These are phyloP conservation scores for Falciphora oryzae DNA, from an alignment of 2,329 filamentous ascomycete genomes.

Conservation along the genomic window DNA sequence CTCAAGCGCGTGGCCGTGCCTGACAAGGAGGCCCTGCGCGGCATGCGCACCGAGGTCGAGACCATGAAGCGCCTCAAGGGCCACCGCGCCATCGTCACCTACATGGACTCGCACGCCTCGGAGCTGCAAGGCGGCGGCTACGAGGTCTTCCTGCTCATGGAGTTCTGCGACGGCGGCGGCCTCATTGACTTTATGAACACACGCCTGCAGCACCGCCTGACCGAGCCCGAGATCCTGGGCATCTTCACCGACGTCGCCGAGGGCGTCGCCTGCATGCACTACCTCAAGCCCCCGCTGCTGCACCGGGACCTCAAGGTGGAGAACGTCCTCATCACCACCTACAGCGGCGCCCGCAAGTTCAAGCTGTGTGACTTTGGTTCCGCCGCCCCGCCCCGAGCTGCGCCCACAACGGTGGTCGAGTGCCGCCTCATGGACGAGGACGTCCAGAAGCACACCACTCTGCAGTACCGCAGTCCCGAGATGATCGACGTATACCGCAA, in stretches of 20 bases:
- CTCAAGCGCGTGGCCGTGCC: slow-evolving; percentile 94
- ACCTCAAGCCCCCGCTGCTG: slow-evolving; percentile 85
- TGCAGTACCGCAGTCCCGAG: slow-evolving; percentile 96
- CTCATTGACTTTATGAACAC: slow-evolving; percentile 99
- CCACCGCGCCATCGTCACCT: slow-evolving; percentile 92
- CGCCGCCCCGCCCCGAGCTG: slow-evolving; percentile 73
- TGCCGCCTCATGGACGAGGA: slow-evolving; percentile 94
- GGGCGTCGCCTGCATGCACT: slow-evolving; percentile 98
- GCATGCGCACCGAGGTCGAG: slow-evolving; percentile 97
- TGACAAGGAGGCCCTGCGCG: slow-evolving; percentile 88
- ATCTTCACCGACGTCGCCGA: slow-evolving; percentile 96
- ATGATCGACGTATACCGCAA: slow-evolving; percentile 99
- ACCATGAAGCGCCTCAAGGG: slow-evolving; percentile 99
- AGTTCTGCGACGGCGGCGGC: slow-evolving; percentile 90
- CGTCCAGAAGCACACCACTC: slow-evolving; percentile 90
- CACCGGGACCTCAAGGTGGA: slow-evolving; percentile 97
- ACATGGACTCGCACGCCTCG: slow-evolving; percentile 96
- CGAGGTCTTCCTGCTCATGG: slow-evolving; percentile 98
- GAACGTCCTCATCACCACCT: slow-evolving; percentile 81
- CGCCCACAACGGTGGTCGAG: slow-evolving; percentile 80
- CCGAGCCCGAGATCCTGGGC: slow-evolving; percentile 93
- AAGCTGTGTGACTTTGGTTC: slow-evolving; percentile 99
- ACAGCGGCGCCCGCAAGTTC: slow-evolving; percentile 64
- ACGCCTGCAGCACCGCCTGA: slow-evolving; percentile 88
- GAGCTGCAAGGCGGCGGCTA: slow-evolving; percentile 90